phyloP scores from a whole-genome alignment of 2,329 filamentous ascomycete species.

The Penicillium sp. region DNA sequence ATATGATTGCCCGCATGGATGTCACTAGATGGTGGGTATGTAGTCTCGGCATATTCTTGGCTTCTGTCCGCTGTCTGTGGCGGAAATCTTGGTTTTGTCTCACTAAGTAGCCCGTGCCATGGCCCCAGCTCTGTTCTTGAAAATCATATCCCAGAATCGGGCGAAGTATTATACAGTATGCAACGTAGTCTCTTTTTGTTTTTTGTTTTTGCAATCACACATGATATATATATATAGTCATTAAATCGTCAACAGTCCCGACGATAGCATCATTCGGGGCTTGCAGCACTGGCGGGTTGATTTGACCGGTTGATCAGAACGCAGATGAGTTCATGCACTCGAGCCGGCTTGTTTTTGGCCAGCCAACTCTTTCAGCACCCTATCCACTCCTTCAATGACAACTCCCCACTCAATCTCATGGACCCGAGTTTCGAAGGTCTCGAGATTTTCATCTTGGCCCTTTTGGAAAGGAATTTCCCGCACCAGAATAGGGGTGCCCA shows the following conservation, averaged over 20 bases:
- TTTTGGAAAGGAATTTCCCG: conserved; percentile 65
- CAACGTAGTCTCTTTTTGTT: conserved; percentile 4
- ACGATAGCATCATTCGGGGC: conserved; percentile 3
- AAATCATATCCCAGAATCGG: too few species aligned
- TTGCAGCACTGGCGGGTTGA: not conserved
- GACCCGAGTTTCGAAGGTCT: conserved; percentile 68
- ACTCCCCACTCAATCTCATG: conserved; percentile 74
- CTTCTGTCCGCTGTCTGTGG: not conserved
- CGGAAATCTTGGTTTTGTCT: not conserved
- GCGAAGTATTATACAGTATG: not conserved
- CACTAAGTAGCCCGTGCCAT: not conserved
- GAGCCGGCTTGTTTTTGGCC: conserved; percentile 20
- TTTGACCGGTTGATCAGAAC: not conserved
- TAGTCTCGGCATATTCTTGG: not conserved
- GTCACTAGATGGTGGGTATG: not conserved
- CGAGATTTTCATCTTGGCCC: conserved; percentile 61
- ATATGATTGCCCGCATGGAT: not conserved
- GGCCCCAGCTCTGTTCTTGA: not conserved
- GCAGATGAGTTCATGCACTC: conserved; percentile 7
- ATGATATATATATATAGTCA: conserved; percentile 19
- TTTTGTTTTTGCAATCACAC: conserved; percentile 15
- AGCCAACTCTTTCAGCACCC: conserved; percentile 35
- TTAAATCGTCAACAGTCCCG: conserved; percentile 24
- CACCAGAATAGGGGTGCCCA: conserved; percentile 70
- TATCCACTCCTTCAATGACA: conserved; percentile 68